A percentile compares a stretch with the other conserved stretches of the same genome.
Evolutionary conservation across 805 yeast species (phyloP).

Genomic region (Kluyveromyces wickerhamii): DNA sequence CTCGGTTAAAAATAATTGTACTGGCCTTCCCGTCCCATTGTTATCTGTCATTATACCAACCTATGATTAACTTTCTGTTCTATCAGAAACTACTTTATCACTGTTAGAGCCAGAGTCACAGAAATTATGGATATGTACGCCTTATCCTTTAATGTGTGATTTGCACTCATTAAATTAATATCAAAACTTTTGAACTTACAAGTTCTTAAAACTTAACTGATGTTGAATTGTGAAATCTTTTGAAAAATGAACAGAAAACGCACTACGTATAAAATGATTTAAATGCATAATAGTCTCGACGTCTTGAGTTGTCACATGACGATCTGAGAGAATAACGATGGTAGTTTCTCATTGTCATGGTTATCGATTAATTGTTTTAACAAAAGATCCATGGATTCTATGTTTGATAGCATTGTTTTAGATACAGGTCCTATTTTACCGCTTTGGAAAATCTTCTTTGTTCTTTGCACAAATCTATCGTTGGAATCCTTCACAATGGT

Average conservation of each 20-base stretch:
- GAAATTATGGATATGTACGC: too few relatives aligned
- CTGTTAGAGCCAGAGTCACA: too few relatives aligned
- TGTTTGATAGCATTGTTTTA: background rate
- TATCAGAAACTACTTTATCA: too few relatives aligned
- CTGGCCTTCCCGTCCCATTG: slow-evolving; percentile 5
- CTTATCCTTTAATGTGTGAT: too few relatives aligned
- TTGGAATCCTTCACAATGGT: slow-evolving; percentile 17
- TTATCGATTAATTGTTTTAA: slow-evolving; percentile 1
- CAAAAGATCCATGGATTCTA: background rate
- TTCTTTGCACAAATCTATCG: slow-evolving; percentile 18
- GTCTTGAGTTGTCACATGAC: too few relatives aligned
- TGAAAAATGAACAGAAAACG: background rate
- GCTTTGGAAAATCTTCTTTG: slow-evolving; percentile 22
- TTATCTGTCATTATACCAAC: slow-evolving; percentile 1
- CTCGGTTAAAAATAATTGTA: slow-evolving; percentile 27
- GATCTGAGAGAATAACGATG: background rate
- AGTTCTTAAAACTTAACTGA: too few relatives aligned
- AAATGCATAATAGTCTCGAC: background rate
- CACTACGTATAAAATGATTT: slow-evolving; percentile 1
- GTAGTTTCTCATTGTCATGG: background rate
- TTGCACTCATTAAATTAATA: too few relatives aligned
- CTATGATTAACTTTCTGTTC: too few relatives aligned
- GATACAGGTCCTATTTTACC: slow-evolving; percentile 16
- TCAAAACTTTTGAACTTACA: too few relatives aligned
- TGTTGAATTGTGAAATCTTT: too few relatives aligned